These are phyloP conservation scores for Penicillium sp. DNA, from an alignment of 2,329 filamentous ascomycete species.

Conservation along the genomic window DNA sequence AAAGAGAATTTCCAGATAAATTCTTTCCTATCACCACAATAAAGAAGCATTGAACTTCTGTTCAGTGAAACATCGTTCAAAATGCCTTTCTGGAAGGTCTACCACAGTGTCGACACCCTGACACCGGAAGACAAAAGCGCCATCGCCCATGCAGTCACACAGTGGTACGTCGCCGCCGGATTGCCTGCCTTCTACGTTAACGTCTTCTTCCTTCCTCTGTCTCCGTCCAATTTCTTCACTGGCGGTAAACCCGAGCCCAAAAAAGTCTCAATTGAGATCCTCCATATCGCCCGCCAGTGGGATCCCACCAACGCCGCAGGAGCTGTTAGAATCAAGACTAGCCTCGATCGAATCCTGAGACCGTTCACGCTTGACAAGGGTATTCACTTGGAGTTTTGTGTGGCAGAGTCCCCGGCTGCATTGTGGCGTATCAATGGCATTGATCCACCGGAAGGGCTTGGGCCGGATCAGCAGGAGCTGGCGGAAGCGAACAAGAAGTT, in stretches of 20 bases:
- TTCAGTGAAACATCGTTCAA: background rate
- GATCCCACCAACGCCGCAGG: background rate
- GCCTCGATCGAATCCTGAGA: background rate
- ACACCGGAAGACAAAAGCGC: background rate
- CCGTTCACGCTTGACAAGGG: background rate
- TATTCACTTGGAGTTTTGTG: slow-evolving; percentile 2
- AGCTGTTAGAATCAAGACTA: background rate
- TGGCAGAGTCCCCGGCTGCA: background rate
- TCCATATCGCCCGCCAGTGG: background rate
- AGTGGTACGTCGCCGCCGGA: slow-evolving; percentile 14
- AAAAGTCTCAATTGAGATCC: slow-evolving; percentile 1
- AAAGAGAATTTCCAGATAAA: background rate
- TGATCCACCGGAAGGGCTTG: slow-evolving; percentile 3
- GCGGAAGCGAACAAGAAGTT: background rate
- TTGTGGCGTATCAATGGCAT: slow-evolving; percentile 8
- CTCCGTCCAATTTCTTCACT: background rate
- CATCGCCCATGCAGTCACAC: slow-evolving; percentile 17
- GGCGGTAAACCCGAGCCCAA: background rate
- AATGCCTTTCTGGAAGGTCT: slow-evolving; percentile 6
- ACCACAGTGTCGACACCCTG: slow-evolving; percentile 3
- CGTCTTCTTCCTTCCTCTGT: slow-evolving; percentile 8
- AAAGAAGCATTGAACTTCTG: background rate
- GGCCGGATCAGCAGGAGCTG: background rate
- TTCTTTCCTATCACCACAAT: background rate
- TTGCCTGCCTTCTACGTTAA: slow-evolving; percentile 22